phyloP scores from a whole-genome alignment of 2,329 filamentous ascomycete genomes.

The Septoria petroselini region DNA sequence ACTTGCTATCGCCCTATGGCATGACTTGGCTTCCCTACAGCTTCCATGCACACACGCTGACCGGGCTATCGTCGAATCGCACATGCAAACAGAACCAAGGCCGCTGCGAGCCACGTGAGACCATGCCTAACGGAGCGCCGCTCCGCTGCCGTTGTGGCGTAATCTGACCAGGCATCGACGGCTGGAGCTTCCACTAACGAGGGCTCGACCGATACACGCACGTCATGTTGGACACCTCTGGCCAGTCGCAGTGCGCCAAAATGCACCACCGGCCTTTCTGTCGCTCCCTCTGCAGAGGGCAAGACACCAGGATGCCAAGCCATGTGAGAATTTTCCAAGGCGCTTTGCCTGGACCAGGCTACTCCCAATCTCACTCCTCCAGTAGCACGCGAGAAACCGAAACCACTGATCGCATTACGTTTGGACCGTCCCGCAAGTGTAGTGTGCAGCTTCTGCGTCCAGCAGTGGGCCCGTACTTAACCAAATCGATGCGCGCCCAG shows the following conservation, averaged over 20 bases:
- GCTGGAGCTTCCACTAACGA: constrained; percentile 3
- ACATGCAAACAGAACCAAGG: not conserved
- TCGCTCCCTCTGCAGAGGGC: constrained; percentile 3
- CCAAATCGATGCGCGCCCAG: constrained; percentile 15
- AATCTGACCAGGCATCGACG: not conserved
- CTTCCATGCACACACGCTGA: too few relatives aligned
- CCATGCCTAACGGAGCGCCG: constrained; percentile 3
- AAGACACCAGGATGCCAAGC: not conserved
- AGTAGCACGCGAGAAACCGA: constrained; percentile 4
- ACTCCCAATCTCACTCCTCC: constrained; percentile 11
- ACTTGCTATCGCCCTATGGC: too few relatives aligned
- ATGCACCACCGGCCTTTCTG: constrained; percentile 1
- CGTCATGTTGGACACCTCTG: not conserved
- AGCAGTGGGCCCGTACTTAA: constrained; percentile 16
- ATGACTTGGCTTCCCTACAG: too few relatives aligned
- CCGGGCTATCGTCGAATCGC: not conserved
- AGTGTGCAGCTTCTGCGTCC: not conserved
- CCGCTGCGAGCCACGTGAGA: constrained; percentile 11
- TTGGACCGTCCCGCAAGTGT: constrained; percentile 1
- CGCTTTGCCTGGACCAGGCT: constrained; percentile 10
- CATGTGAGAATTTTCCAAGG: constrained; percentile 8
- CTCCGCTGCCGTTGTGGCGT: not conserved
- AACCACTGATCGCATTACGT: constrained; percentile 6
- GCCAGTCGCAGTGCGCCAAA: constrained; percentile 1
- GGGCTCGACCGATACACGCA: not conserved